Percentiles rank a stretch among this genome's conserved stretches.
These are phyloP conservation scores for Colletotrichum sp. DNA, from an alignment of 2,329 filamentous ascomycete species.

Conservation along the genomic window DNA sequence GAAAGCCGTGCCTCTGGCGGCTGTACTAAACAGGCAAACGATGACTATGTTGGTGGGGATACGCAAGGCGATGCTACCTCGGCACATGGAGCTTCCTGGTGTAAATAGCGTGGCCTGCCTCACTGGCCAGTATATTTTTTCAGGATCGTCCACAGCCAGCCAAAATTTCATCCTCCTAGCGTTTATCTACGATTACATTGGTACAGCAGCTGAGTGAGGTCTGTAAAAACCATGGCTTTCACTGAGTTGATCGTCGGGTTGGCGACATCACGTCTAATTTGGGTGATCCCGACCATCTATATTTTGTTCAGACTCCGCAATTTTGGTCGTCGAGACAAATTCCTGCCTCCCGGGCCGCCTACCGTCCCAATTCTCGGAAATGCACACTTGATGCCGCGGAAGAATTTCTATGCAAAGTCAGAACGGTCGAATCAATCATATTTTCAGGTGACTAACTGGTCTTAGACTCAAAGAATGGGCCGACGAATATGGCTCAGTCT, in stretches of 20 bases:
- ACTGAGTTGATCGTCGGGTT: not conserved
- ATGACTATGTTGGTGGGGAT: not conserved
- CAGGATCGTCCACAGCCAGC: not conserved
- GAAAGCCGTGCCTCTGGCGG: not conserved
- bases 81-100: not conserved
- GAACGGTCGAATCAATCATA: not conserved
- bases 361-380: constrained; percentile 48
- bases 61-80: not conserved
- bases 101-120: not conserved
- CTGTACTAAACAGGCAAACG: not conserved
- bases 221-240: not conserved
- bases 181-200: not conserved
- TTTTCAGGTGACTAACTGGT: not conserved
- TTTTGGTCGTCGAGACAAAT: constrained; percentile 3
- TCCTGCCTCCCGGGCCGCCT: constrained; percentile 34
- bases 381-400: constrained; percentile 28
- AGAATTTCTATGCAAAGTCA: constrained; percentile 10
- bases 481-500: constrained; percentile 45
- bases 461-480: constrained; percentile 48
- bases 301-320: not conserved
- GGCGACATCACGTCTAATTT: not conserved
- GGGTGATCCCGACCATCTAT: not conserved
- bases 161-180: not conserved
- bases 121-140: not conserved
- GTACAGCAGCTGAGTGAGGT: not conserved